Conservation (phyloP, 192 early-diverging fungal genomes). For the Ambispora gerdemannii region DNA sequence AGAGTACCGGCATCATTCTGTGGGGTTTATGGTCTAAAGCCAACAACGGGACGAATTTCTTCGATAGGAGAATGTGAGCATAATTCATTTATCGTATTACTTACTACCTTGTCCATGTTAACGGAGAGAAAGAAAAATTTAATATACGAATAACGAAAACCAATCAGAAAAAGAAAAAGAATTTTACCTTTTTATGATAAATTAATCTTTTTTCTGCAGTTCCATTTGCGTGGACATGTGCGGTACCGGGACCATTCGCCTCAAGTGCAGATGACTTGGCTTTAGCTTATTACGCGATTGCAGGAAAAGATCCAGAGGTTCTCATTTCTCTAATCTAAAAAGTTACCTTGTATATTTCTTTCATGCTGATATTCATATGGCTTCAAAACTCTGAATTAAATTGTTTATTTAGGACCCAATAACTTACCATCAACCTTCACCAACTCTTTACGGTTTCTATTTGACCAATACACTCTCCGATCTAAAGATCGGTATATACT, state of each 20-base stretch:
- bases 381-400: neutral
- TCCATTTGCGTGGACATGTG: constrained; percentile 53
- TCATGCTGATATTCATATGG: neutral
- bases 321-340: neutral
- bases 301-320: constrained; percentile 53
- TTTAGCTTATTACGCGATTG: constrained; percentile 60
- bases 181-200: neutral
- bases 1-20: constrained; percentile 67
- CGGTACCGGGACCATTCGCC: constrained; percentile 65
- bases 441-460: constrained; percentile 35
- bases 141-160: too few relatives aligned
- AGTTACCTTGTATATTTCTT: neutral
- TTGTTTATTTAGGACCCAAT: constrained; percentile 40
- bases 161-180: neutral
- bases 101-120: neutral
- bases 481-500: constrained; percentile 58
- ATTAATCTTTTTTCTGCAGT: constrained; percentile 4
- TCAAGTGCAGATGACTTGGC: constrained; percentile 66
- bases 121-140: too few relatives aligned
- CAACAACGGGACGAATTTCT: constrained; percentile 65
- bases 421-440: constrained; percentile 51
- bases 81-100: neutral
- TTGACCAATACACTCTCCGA: constrained; percentile 39
- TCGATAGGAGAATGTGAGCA: constrained; percentile 44
- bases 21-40: constrained; percentile 75